Conservation (phyloP, 108 stramenopile species). For the Nitzschia putrida region DNA sequence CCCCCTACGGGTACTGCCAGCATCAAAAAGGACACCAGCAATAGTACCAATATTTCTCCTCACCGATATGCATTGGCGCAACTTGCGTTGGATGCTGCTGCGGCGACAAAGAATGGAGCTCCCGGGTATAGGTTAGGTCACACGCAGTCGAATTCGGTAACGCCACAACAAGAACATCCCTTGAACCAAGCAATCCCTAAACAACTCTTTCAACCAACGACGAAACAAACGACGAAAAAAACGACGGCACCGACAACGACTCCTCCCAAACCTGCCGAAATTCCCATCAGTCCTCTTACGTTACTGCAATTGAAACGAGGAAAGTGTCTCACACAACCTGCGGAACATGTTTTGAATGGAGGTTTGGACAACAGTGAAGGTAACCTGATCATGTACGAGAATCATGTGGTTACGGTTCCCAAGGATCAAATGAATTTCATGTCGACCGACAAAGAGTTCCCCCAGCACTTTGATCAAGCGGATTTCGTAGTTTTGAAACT, state of each 20-base stretch:
- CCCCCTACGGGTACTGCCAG: background rate
- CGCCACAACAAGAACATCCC: background rate
- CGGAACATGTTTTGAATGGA: slow-evolving; percentile 56
- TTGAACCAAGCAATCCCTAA: background rate
- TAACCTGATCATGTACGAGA: slow-evolving; percentile 69
- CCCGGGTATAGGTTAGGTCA: background rate
- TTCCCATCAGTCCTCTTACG: slow-evolving; percentile 8
- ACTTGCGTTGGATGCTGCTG: slow-evolving; percentile 19
- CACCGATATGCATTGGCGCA: slow-evolving; percentile 27
- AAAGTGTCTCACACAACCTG: slow-evolving; percentile 76
- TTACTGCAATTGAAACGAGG: slow-evolving; percentile 33
- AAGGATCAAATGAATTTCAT: slow-evolving; percentile 38
- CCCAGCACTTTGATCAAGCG: slow-evolving; percentile 1
- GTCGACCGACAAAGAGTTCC: slow-evolving; percentile 1
- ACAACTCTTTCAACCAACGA: background rate
- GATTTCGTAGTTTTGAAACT: slow-evolving; percentile 66
- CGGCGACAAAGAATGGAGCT: background rate
- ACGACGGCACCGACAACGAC: background rate
- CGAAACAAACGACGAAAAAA: slow-evolving; percentile 12
- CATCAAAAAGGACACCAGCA: background rate
- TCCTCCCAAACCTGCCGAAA: background rate
- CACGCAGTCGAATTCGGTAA: background rate
- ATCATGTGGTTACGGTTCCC: slow-evolving; percentile 61
- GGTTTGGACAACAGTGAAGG: slow-evolving; percentile 79
- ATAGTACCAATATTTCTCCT: slow-evolving; percentile 20